Evolutionary conservation across 129 eudicot species (phyloP).

Genomic region (Ambrosia trifida): DNA sequence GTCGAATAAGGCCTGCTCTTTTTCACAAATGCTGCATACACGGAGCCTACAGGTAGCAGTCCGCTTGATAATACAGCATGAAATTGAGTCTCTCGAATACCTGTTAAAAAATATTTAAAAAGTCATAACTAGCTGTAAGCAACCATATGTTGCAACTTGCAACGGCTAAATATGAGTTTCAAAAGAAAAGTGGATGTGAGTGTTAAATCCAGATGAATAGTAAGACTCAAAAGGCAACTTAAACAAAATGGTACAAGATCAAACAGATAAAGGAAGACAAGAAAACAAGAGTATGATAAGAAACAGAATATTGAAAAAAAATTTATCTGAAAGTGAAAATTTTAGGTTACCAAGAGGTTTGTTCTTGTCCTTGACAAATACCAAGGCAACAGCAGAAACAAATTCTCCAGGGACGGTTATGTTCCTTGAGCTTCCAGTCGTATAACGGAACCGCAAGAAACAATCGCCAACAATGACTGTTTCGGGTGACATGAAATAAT

Average conservation of each 20-base stretch:
- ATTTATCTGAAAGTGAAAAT: background rate
- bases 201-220: background rate
- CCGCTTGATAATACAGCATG: slow-evolving; percentile 67
- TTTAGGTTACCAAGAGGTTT: slow-evolving; percentile 48
- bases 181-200: background rate
- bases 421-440: slow-evolving; percentile 3
- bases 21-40: slow-evolving; percentile 69
- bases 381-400: slow-evolving; percentile 64
- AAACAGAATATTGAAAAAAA: background rate
- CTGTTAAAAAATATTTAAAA: slow-evolving; percentile 33
- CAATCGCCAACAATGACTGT: slow-evolving; percentile 86
- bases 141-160: background rate
- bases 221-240: background rate
- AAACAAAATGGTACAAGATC: background rate
- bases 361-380: slow-evolving; percentile 53
- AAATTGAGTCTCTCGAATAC: slow-evolving; percentile 61
- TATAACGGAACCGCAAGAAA: slow-evolving; percentile 41
- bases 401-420: background rate
- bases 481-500: slow-evolving; percentile 60
- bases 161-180: background rate
- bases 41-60: slow-evolving; percentile 61
- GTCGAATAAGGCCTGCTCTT: slow-evolving; percentile 44
- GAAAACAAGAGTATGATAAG: background rate
- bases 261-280: background rate
- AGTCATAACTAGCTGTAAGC: background rate